Conservation (phyloP, 331 rosid genomes). For the Rhamnella rubrinervis region DNA sequence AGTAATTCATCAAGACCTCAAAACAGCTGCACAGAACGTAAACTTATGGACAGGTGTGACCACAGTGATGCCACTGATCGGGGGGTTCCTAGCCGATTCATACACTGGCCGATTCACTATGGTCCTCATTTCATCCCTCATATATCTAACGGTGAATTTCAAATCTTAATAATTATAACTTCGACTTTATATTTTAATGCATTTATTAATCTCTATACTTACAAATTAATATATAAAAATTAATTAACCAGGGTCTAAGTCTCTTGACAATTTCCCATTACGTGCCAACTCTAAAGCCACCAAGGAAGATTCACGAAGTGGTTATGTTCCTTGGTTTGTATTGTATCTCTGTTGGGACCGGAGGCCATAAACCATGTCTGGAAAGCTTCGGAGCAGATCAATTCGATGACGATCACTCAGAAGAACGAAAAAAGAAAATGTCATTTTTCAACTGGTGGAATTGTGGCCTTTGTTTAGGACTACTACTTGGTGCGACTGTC, state of each 20-base stretch:
- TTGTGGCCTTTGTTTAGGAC: conserved; percentile 71
- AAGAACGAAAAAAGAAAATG: conserved; percentile 73
- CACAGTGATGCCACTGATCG: conserved; percentile 77
- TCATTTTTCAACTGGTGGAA: conserved; percentile 97
- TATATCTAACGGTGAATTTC: conserved; percentile 57
- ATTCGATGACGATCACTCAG: conserved; percentile 71
- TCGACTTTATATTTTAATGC: no score
- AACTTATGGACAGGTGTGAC: conserved; percentile 94
- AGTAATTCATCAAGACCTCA: conserved; percentile 76
- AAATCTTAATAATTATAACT: no score
- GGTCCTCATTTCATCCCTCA: conserved; percentile 53
- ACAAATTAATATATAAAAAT: no score
- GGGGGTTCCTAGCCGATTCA: conserved; percentile 91
- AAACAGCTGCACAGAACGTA: conserved; percentile 77
- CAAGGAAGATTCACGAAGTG: conserved; percentile 63
- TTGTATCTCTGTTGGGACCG: conserved; percentile 79
- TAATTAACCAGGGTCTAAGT: conserved; percentile 57
- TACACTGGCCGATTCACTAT: conserved; percentile 80
- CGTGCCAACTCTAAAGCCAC: conserved; percentile 54
- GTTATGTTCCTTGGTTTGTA: conserved; percentile 74
- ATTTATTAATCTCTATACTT: no score
- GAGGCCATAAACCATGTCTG: conserved; percentile 84
- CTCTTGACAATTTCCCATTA: conserved; percentile 73
- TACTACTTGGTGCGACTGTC: conserved; percentile 73
- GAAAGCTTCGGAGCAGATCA: conserved; percentile 98